Evolutionary conservation across 2,329 filamentous ascomycete genomes (phyloP), one percentile per base, ranked within the genome.

Genomic region (Penicillium sp.): DNA sequence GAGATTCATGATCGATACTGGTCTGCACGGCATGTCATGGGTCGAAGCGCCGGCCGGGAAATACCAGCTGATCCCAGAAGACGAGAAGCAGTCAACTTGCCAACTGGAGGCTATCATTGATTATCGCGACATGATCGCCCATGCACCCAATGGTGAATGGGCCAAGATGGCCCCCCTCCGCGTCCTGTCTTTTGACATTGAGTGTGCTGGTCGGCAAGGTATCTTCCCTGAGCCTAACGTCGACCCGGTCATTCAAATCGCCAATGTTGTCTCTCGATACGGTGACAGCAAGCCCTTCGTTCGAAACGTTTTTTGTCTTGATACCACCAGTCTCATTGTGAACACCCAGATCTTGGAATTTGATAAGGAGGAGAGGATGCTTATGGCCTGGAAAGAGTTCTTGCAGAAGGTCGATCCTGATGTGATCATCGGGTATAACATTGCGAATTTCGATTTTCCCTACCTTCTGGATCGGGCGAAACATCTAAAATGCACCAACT

Each of bases 371-470:
- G 85, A 88, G 49, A 85, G 91, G 56, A 94, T 99, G 92, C 79
- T 99, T n/a, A 85, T 87, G 74, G 85, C 86, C 39, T 99, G 94
- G 94, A 86, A 89, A 65, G 82, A 95, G 54, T 99, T 99, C 60
- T 73, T 99, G 15, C 81, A 95, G 62, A 85, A 90, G 64, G 90
- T 94, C 1, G 94, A 99, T 61, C 93, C 94, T 0, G 94, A 99
- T 74, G 89, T 99, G 59, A 96, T 99, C 66, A 99, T 95, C 50
- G 94, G 94, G 42, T 99, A 99, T 85, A 99, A 99, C 72, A 99
- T 95, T 75, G 79, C 89, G 68, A 99, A 99, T 75, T 99, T 99
- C 74, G 94, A 99, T 77, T 97, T 99, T 59, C 93, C 93, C 0
- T 99, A 99, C 68, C 82, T 99, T 0, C 80, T 99, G 10, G 89